These are phyloP conservation scores for Gossypium davidsonii DNA, from an alignment of 441 rosid genomes.

Conservation along the genomic window DNA sequence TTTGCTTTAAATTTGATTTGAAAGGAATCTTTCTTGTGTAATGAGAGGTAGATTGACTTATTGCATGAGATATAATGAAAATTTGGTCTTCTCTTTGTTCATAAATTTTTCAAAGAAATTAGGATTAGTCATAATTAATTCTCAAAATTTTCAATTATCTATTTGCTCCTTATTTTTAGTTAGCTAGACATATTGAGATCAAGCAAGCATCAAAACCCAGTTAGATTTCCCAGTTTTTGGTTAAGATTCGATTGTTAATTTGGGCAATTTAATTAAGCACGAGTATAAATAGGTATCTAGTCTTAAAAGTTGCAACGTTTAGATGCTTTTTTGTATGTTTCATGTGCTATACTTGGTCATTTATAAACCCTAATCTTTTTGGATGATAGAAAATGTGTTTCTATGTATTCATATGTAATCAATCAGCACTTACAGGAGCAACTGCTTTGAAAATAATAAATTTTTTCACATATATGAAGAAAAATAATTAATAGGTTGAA, in stretches of 20 bases:
- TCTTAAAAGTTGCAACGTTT: neutral
- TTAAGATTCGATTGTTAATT: no score
- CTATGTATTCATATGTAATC: no score
- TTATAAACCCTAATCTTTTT: neutral
- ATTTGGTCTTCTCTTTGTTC: constrained; percentile 19
- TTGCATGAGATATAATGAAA: constrained; percentile 23
- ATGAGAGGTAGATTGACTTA: constrained; percentile 26
- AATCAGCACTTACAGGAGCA: no score
- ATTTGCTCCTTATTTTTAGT: no score
- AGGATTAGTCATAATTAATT: constrained; percentile 10
- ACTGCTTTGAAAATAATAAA: no score
- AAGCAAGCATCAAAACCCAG: no score
- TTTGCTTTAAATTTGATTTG: constrained; percentile 14
- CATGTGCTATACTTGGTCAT: neutral
- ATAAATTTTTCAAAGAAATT: constrained; percentile 22
- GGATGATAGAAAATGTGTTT: neutral
- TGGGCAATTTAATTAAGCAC: no score
- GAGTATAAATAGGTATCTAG: no score
- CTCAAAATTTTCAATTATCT: neutral
- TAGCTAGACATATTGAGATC: no score
- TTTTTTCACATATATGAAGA: neutral
- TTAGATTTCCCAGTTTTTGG: no score
- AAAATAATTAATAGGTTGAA: no score
- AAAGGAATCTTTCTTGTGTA: constrained; percentile 24
- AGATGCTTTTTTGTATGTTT: neutral